Evolutionary conservation across 805 yeast genomes (phyloP), one percentile per base, ranked within the genome.

Genomic region (Barnettozyma sp.): DNA sequence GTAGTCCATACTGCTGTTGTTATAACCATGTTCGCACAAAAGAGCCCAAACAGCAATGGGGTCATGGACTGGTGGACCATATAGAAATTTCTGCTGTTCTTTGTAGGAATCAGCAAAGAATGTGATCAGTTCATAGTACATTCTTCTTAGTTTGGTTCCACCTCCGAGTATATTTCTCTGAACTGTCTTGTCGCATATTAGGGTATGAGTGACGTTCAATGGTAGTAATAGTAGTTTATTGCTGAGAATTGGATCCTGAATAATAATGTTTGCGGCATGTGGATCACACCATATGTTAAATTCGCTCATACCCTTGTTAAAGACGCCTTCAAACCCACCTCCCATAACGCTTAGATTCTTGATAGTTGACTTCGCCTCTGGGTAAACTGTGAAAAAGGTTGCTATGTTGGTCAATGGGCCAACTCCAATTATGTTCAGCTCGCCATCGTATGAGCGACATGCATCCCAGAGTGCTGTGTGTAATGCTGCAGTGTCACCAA

Each of bases 21-120:
- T 10, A 39, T 39, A 6, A 0, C 53, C 59, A 22, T 49, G 47
- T 30, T 55, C 42, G 30, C 61, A 56, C 21, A 83, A 55, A 24
- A 83, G 49, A 0, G 75, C 76, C 35, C 71, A 72, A 9, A 82
- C 62, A 1, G 94, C 82, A 34, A 82, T 61, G 1, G 92, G 90
- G 55, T 84, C 95, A 56, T 85, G 94, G 2, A 83, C 66, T 2
- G 87, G 85, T 5, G 92, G 87, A 1, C 92, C 90, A 5, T 52
- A 41, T 18, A 43, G 41, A 54, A 72, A 63, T 4, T 68, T 68
- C 42, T 65, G 68, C 26, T 55, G 49, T 18, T 60, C 59, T 26
- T 60, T 60, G 50, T 70, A 68, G 8, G 73, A 46, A 17, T 60
- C 59, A 10, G 71, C 66, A 50, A 75, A 76, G 41, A 64, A 73